Percentiles rank a stretch among this genome's conserved stretches.
Conservation (phyloP, 306 rosid species). For the Quercus glauca region DNA sequence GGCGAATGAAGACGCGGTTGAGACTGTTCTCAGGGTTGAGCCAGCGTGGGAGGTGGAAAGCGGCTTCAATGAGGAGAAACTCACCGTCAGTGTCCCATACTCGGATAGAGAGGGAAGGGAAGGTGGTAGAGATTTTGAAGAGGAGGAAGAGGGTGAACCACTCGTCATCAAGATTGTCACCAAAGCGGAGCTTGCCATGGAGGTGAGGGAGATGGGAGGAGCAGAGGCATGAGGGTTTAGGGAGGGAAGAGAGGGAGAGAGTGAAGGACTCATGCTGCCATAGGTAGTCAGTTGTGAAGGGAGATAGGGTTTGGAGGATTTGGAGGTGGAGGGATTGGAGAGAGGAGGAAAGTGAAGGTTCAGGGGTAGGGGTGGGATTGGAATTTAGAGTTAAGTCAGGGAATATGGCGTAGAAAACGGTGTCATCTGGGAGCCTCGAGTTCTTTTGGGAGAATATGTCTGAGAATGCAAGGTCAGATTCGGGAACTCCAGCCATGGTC, state of each 20-base stretch:
- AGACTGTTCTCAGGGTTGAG: conserved; percentile 68
- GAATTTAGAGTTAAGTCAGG: conserved; percentile 40
- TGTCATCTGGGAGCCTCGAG: conserved; percentile 60
- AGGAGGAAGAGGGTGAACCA: conserved; percentile 93
- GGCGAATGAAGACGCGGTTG: conserved; percentile 73
- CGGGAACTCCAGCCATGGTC: conserved; percentile 13
- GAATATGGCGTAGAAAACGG: conserved; percentile 81
- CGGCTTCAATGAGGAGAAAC: conserved; percentile 90
- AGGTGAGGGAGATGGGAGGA: conserved; percentile 63
- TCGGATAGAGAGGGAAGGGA: conserved; percentile 65
- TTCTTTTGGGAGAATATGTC: conserved; percentile 36
- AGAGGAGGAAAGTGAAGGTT: conserved; percentile 19
- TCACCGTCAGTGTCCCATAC: conserved; percentile 96
- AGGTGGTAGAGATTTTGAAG: conserved; percentile 50
- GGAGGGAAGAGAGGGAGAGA: conserved; percentile 54
- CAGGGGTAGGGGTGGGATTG: not conserved
- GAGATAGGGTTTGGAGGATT: conserved; percentile 54
- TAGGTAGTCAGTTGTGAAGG: conserved; percentile 59
- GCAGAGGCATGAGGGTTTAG: conserved; percentile 56
- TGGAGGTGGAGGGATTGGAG: conserved; percentile 80
- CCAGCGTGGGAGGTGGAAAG: conserved; percentile 97
- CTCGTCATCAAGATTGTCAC: conserved; percentile 87
- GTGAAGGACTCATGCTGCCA: conserved; percentile 92
- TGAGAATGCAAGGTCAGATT: not conserved
- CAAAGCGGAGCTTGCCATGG: conserved; percentile 83